A percentile compares a stretch with the other conserved stretches of the same genome.
Conservation (phyloP, 2,329 filamentous ascomycete genomes). For the Verticillium nubilum region DNA sequence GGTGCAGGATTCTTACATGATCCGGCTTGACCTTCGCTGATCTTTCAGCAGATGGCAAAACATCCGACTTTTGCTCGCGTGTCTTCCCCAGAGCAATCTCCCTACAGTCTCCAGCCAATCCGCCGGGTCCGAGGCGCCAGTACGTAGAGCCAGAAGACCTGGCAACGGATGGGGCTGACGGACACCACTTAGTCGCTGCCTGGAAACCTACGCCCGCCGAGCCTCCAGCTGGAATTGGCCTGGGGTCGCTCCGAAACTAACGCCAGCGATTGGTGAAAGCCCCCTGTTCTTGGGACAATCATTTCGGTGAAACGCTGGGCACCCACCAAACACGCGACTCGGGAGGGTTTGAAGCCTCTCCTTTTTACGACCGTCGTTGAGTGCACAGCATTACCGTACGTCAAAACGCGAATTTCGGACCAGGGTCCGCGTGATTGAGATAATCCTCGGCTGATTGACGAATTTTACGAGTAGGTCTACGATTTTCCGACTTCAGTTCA, state of each 20-base stretch:
- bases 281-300: not conserved
- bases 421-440: not conserved
- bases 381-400: not conserved
- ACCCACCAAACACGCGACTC: not conserved
- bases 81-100: not conserved
- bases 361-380: not conserved
- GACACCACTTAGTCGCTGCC: not conserved
- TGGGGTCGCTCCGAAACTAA: not conserved
- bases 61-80: not conserved
- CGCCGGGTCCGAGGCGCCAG: not conserved
- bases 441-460: not conserved
- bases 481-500: not conserved
- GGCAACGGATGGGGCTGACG: not conserved
- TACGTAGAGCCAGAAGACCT: not conserved
- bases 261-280: not conserved
- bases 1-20: too few species aligned
- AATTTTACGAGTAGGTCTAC: not conserved
- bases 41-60: not conserved
- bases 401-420: not conserved
- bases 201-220: not conserved
- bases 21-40: not conserved
- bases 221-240: not conserved
- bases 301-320: constrained; percentile 1
- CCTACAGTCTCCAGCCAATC: not conserved
- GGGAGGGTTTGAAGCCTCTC: not conserved